phyloP scores from a whole-genome alignment of 371 early-diverging fungal genomes.

The Mortierella sp. region DNA sequence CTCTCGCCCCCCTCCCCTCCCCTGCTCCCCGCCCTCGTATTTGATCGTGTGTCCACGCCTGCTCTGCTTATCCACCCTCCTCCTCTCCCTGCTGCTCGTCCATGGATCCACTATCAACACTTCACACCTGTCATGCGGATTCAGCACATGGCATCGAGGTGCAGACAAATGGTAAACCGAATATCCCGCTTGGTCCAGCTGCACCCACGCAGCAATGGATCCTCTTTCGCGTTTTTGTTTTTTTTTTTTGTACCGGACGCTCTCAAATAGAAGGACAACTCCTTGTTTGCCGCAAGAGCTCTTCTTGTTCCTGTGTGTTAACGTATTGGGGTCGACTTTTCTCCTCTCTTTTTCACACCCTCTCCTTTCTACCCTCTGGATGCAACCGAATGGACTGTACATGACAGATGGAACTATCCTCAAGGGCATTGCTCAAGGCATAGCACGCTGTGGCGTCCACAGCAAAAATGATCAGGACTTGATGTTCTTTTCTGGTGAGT shows the following conservation, averaged over 20 bases:
- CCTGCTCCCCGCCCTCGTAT: not conserved
- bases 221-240: not conserved
- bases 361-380: constrained; percentile 21
- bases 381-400: constrained; percentile 11
- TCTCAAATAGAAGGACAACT: not conserved
- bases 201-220: not conserved
- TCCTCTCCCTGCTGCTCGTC: not conserved
- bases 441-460: constrained; percentile 11
- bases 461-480: constrained; percentile 8
- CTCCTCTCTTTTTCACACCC: constrained; percentile 31
- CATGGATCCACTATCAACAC: constrained; percentile 1
- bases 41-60: not conserved
- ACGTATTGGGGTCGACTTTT: not conserved
- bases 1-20: not conserved
- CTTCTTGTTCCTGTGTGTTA: constrained; percentile 2
- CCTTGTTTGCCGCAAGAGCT: not conserved
- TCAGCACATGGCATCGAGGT: constrained; percentile 1
- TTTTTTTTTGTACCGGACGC: not conserved
- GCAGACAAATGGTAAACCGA: constrained; percentile 17
- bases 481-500: constrained; percentile 18
- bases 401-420: constrained; percentile 7
- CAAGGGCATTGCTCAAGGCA: constrained; percentile 16
- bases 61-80: not conserved
- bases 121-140: not conserved
- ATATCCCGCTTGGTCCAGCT: not conserved